Conservation (phyloP, 371 early-diverging fungal genomes). For the Apophysomyces variabilis region DNA sequence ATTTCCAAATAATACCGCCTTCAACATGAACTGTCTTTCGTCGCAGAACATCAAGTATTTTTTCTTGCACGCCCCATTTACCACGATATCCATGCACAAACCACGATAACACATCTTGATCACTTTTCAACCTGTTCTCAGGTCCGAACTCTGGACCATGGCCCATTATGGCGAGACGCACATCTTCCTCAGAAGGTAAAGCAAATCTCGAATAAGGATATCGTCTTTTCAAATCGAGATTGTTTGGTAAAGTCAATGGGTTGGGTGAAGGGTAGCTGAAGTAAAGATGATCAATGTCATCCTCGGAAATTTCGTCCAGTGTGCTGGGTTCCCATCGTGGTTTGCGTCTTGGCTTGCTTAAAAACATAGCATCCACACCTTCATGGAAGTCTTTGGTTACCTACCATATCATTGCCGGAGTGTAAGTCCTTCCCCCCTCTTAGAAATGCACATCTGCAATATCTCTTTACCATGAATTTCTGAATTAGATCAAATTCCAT, state of each 20-base stretch:
- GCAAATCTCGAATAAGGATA: conserved; percentile 79
- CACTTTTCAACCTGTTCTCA: conserved; percentile 50
- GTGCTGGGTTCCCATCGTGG: conserved; percentile 19
- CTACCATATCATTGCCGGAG: background rate
- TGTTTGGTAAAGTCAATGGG: conserved; percentile 37
- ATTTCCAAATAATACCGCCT: conserved; percentile 7
- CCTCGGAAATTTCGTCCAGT: conserved; percentile 27
- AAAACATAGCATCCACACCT: conserved; percentile 44
- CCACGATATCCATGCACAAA: conserved; percentile 58
- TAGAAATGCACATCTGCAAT: background rate
- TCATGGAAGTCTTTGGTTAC: conserved; percentile 39
- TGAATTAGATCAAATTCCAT: conserved; percentile 86
- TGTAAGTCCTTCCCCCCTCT: too few species aligned
- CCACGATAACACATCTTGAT: conserved; percentile 71
- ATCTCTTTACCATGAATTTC: conserved; percentile 19
- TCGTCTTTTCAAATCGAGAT: conserved; percentile 39
- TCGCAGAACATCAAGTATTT: conserved; percentile 65
- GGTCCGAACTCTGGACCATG: conserved; percentile 61
- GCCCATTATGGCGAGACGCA: conserved; percentile 63
- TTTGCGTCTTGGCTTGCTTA: conserved; percentile 20
- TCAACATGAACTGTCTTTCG: conserved; percentile 52
- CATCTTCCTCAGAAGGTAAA: conserved; percentile 81
- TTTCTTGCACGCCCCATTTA: conserved; percentile 67
- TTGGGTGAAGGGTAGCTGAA: conserved; percentile 51
- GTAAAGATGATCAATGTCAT: conserved; percentile 64